Evolutionary conservation across 2,329 filamentous ascomycete species (phyloP), one percentile per base, ranked within the genome.

Genomic region (Aspergillus arachidicola): DNA sequence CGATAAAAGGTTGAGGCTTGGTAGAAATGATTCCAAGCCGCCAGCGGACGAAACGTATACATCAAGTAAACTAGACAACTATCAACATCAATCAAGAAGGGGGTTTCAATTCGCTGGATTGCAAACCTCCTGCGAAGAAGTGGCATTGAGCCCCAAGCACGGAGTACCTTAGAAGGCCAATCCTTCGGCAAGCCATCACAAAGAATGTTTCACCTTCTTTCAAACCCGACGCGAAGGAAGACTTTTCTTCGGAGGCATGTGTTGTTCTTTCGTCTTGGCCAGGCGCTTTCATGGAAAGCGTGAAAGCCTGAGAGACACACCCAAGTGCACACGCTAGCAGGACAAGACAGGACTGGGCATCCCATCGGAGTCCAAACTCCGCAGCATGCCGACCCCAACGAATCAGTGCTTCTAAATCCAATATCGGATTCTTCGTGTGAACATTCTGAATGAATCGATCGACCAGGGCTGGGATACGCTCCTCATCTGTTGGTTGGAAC

Each of bases 71-170:
- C 60, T 61, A 38, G 6, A 53, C 28, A 23, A 12, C 12, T 16
- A 10, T 57, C 59, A 57, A 43, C 16, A 30, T 56, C 3, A 5
- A 14, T 79, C 26, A 76, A 19, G 3, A 67, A 6, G 9, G 10
- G 7, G 6, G 10, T 10, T 6, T 7, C 10, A 6, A 6, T 16
- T 16, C 14, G 46, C 4, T 4, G 0, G 4, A 26, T 9, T 16
- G 63, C 76, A 77, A 4, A 80, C 78, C 71, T 64, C 78, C 78
- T 6, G 77, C 76, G 57, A 78, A 73, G 58, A 79, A 79, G 59
- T 76, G 71, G 54, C 78, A 80, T 46, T 81, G 79, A 7, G 74
- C 71, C 5, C 72, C 71, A 7, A 79, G 57, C 23, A 81, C 66
- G 28, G 71, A 68, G 54, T 70, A 66, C 43, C 68, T 64, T 21